phyloP scores from a whole-genome alignment of 2,329 filamentous ascomycete genomes.

The Paecilomyces sp. region DNA sequence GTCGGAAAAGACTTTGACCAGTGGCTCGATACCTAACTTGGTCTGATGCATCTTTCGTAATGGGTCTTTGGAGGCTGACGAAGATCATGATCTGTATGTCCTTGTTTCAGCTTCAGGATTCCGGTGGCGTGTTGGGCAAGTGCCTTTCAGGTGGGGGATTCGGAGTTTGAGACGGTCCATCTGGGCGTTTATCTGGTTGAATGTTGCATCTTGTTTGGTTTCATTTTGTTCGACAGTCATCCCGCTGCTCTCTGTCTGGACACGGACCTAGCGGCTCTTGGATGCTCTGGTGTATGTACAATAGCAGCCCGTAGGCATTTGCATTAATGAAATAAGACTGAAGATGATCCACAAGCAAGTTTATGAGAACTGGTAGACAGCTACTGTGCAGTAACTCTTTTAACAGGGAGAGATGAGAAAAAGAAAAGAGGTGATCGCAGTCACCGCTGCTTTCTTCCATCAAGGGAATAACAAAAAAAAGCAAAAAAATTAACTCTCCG shows the following conservation, averaged over 20 bases:
- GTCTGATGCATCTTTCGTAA: constrained; percentile 6
- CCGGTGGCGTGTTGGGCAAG: not conserved
- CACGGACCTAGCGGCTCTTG: not conserved
- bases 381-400: not conserved
- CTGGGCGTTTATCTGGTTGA: not conserved
- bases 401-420: not conserved
- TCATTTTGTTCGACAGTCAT: not conserved
- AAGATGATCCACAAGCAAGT: not conserved
- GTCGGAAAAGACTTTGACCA: constrained; percentile 40
- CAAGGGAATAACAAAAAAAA: not conserved
- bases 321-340: not conserved
- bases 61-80: not conserved
- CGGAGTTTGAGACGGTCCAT: not conserved
- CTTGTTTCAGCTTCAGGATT: constrained; percentile 4
- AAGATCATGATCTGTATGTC: constrained; percentile 6
- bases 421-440: not conserved
- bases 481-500: not conserved
- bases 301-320: not conserved
- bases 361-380: not conserved
- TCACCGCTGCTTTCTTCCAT: not conserved
- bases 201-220: not conserved
- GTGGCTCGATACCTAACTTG: constrained; percentile 29
- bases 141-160: not conserved
- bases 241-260: not conserved
- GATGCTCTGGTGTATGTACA: not conserved